Base-by-base conservation (phyloP, 805 yeast species). In the Ogataea paradorogensis region DNA sequence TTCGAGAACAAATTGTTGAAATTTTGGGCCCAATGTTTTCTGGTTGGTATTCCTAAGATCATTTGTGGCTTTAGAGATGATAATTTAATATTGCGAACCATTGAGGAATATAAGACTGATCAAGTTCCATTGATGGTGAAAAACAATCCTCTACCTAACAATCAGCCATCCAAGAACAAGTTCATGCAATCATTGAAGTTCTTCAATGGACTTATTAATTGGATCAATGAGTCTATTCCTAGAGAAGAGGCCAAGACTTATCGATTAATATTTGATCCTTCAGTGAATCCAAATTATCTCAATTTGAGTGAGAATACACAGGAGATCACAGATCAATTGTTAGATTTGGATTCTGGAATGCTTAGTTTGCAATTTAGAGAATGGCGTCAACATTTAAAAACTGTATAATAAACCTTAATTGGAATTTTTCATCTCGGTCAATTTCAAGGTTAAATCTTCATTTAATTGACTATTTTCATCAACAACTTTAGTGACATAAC, bases 11-110 rank as follows among this genome's bases (percentile, higher is more conserved):
- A 88, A 62, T 65, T 93, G 31, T 77, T 83, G 58, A 75, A 70
- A 45, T 74, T 95, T 0, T 93, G 99, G 99, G 87, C 95, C 2
- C 98, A 89, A 65, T 84, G 95, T 47, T 93, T 89, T 60, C 67
- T 93, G 15, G 70, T 87, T 31, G 99, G 99, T 4, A 74, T 93
- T 15, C 80, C 84, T n/a, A 75, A 76, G 43, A 72, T 91, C 4
- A 73, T 85, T 4, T 86, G 86, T 56, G 99, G 97, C 0, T 93
- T 84, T 62, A 73, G 96, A 50, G 95, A 88, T 58, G 84, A 84
- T 13, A 63, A 77, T 24, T 70, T 83, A 30, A 60, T 73, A n/a
- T 64, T 91, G 40, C 67, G 73, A 46, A 63, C 82, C 3, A 78
- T 86, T 2, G 98, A 93, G 62, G 80, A 84, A 43, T 89, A 66